Evolutionary conservation across 75 land plant genomes (phyloP).

Genomic region (Adiantum capillusveneris): DNA sequence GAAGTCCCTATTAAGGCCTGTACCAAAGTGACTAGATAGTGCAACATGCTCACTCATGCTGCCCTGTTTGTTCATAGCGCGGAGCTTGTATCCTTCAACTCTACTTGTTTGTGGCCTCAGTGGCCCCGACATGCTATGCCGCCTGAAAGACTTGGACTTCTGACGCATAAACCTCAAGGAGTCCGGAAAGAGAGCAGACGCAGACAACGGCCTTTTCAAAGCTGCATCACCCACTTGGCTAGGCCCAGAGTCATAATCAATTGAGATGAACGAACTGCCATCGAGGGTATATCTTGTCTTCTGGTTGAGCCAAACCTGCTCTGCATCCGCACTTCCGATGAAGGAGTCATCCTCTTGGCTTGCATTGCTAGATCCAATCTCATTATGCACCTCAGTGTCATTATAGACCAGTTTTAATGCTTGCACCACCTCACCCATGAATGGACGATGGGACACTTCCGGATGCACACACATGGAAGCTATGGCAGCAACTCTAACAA

Average conservation of each 20-base stretch:
- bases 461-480: conserved; percentile 57
- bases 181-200: conserved; percentile 30
- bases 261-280: conserved; percentile 45
- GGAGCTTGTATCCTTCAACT: conserved; percentile 34
- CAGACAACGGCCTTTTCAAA: conserved; percentile 36
- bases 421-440: conserved; percentile 97
- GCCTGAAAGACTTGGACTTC: conserved; percentile 15
- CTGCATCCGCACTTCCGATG: conserved; percentile 11
- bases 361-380: conserved; percentile 26
- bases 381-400: conserved; percentile 53
- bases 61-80: conserved; percentile 15
- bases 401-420: conserved; percentile 85
- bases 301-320: too few relatives aligned
- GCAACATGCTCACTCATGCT: conserved; percentile 73
- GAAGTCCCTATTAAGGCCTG: too few relatives aligned
- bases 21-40: conserved; percentile 16
- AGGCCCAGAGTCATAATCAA: conserved; percentile 83
- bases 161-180: conserved; percentile 21
- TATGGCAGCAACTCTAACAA: conserved; percentile 41
- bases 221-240: not conserved
- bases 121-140: conserved; percentile 55
- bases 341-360: conserved; percentile 42
- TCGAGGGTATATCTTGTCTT: conserved; percentile 19
- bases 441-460: conserved; percentile 44
- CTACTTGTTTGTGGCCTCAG: conserved; percentile 38